These are phyloP conservation scores for Saprolegnia parasitica DNA, from an alignment of 352 stramenopile species.

Conservation along the genomic window DNA sequence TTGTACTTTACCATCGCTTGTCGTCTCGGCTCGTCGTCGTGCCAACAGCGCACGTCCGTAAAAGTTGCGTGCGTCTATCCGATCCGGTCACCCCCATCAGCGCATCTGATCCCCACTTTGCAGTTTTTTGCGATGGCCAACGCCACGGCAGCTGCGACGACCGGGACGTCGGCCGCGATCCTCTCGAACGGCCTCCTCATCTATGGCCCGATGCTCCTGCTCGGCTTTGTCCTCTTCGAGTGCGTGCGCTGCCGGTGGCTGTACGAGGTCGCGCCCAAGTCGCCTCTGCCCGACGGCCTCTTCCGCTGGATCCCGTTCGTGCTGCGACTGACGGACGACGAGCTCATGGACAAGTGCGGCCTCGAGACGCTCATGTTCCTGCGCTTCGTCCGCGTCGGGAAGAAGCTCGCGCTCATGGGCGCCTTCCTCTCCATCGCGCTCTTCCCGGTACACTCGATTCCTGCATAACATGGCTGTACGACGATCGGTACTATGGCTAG, in stretches of 20 bases:
- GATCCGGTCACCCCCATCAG: neutral
- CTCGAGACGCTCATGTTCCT: constrained; percentile 72
- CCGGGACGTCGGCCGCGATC: constrained; percentile 3
- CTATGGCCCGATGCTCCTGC: constrained; percentile 58
- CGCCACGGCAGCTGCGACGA: neutral
- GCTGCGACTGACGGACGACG: constrained; percentile 45
- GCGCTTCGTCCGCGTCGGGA: constrained; percentile 63
- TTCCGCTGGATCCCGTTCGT: constrained; percentile 62
- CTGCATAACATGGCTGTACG: no score
- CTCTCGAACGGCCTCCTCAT: constrained; percentile 27
- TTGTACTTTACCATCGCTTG: no score
- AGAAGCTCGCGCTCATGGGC: constrained; percentile 57
- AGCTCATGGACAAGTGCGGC: constrained; percentile 56
- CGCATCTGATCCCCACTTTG: neutral
- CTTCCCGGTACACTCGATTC: constrained; percentile 64
- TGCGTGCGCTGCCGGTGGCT: constrained; percentile 46
- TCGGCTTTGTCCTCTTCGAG: constrained; percentile 57
- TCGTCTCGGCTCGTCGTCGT: no score
- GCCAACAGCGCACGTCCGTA: no score
- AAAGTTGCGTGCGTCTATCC: neutral
- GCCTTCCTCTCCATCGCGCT: constrained; percentile 52
- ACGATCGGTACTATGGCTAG: no score
- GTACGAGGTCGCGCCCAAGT: constrained; percentile 49
- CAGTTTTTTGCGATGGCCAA: neutral
- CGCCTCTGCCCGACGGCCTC: constrained; percentile 36